Base-by-base conservation (phyloP, 1,284 basidiomycete genomes). In the Trametes sp. region DNA sequence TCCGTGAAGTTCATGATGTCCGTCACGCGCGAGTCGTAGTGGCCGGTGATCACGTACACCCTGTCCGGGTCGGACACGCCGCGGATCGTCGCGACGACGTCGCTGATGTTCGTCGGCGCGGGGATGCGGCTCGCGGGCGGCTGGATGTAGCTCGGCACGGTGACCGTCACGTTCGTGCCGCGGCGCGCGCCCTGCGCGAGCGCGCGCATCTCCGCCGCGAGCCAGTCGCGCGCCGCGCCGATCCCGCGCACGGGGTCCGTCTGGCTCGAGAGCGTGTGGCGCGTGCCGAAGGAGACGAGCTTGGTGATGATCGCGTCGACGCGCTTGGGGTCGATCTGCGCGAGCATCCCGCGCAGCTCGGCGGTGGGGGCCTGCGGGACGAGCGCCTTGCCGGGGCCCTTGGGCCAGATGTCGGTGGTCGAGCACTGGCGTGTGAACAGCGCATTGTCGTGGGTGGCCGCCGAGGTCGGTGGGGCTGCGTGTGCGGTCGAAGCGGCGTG, bases 181-280 rank as follows among this genome's bases (percentile, higher is more conserved):
- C n/a, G 60, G 26, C 49, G 62, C 38, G 81, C 83, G 5, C 78
- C 69, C 5, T 75, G 73, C 0, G 82, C 81, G 59, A 80, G 78
- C 3, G 70, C 66, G 19, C 75, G 76, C 78, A 85, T 78, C 70
- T 84, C 74, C 4, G 77, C 70, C 5, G 80, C 81, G 64, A 85
- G 81, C 83, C 83, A 86, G 73, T 84, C 82, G 49, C 82, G 73
- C n/a, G 84, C 81, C 14, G 83, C 84, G 28, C 83, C 83, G 44
- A 86, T 83, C 0, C 84, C 83, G 41, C 83, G 79, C 19, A 71
- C 70, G 21, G 82, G 80, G 68, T 84, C 79, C 9, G 83, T 84
- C 71, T 84, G 83, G 64, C 69, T 81, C 26, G 84, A 85, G 46
- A 81, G 75, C 26, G 84, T 85, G 72, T 81, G 78, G 14, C 84